Conservation (phyloP, 352 stramenopile species). For the Halophytophthora polymorphica region DNA sequence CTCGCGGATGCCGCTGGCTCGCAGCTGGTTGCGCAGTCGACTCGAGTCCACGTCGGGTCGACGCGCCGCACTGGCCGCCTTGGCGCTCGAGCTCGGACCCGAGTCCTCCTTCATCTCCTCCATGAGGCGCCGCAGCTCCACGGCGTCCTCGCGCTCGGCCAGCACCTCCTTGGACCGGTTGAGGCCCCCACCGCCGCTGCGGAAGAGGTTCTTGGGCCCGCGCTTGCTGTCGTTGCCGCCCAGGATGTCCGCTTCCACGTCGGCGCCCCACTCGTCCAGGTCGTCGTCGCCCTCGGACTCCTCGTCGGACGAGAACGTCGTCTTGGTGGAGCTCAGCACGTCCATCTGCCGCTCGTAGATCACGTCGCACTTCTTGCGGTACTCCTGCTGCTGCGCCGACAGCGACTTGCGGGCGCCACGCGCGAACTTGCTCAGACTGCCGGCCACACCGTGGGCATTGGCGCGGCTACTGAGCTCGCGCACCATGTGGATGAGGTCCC, state of each 20-base stretch:
- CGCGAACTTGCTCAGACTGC: conserved; percentile 78
- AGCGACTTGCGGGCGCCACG: conserved; percentile 76
- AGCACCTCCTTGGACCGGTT: conserved; percentile 76
- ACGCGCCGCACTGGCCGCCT: conserved; percentile 32
- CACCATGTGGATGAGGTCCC: conserved; percentile 83
- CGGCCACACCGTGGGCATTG: conserved; percentile 64
- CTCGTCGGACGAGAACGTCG: conserved; percentile 72
- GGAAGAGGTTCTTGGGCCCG: conserved; percentile 72
- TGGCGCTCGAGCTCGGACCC: conserved; percentile 20
- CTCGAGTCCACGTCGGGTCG: conserved; percentile 68
- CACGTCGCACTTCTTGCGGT: conserved; percentile 80
- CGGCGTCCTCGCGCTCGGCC: conserved; percentile 74
- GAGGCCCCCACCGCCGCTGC: conserved; percentile 67
- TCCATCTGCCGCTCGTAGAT: conserved; percentile 86
- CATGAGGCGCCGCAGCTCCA: conserved; percentile 74
- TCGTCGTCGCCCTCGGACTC: conserved; percentile 72
- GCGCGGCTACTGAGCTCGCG: conserved; percentile 73
- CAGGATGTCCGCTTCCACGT: conserved; percentile 76
- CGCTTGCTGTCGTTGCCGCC: conserved; percentile 62
- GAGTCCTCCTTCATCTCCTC: conserved; percentile 79
- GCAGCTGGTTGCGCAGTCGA: conserved; percentile 57
- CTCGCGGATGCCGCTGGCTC: conserved; percentile 70
- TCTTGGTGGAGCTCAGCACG: conserved; percentile 56
- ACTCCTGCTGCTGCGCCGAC: conserved; percentile 81
- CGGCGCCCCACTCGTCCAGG: conserved; percentile 66